Conservation (phyloP, 2,329 filamentous ascomycete genomes). For the Venturiaceae sp. region DNA sequence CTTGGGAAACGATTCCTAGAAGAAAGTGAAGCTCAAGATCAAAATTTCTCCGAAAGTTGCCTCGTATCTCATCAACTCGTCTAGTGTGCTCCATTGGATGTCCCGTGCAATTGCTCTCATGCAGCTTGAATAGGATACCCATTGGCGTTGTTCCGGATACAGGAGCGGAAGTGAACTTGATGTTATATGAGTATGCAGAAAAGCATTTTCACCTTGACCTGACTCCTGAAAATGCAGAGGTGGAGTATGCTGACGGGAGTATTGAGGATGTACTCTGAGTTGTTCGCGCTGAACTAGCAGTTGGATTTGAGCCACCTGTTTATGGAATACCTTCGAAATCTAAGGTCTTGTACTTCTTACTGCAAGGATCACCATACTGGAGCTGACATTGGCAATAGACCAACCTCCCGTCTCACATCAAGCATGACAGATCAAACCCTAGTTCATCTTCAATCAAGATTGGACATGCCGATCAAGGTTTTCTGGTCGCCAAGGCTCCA, state of each 20-base stretch:
- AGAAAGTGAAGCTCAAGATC: too few species aligned
- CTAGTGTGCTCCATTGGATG: neutral
- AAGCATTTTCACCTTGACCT: neutral
- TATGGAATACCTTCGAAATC: neutral
- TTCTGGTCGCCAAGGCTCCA: too few species aligned
- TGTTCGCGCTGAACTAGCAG: neutral
- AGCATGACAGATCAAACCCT: too few species aligned
- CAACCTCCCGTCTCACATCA: too few species aligned
- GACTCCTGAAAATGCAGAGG: neutral
- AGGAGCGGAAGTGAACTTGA: neutral
- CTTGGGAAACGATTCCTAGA: too few species aligned
- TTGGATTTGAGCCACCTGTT: neutral
- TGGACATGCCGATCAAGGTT: too few species aligned
- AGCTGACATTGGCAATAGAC: too few species aligned
- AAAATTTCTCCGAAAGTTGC: too few species aligned
- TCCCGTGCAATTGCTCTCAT: neutral
- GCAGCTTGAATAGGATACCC: neutral
- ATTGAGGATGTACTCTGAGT: neutral
- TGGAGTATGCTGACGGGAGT: neutral
- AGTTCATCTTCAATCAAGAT: too few species aligned
- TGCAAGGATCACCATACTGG: too few species aligned
- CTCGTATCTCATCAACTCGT: too few species aligned
- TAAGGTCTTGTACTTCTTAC: too few species aligned
- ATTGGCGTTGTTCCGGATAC: neutral
- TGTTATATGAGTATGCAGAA: neutral